Evolutionary conservation across 345 rosid species (phyloP), one percentile per base, ranked within the genome.

Genomic region (Angophora floribunda): DNA sequence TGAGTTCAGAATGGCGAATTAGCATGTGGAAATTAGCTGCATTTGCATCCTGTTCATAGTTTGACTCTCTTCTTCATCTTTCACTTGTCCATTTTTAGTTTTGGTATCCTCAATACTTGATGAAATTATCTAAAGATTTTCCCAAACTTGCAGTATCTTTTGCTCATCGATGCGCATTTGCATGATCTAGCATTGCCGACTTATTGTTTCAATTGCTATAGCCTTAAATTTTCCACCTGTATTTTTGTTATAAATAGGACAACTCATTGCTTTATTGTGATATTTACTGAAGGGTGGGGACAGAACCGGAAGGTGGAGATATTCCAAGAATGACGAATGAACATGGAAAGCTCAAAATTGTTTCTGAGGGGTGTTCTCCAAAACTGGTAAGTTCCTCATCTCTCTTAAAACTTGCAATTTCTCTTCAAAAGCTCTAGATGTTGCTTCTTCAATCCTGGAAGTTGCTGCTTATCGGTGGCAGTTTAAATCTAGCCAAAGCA

Each of bases 281-380:
- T 24, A 86, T 26, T 91, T 90, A 70, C 50, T 45, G 87, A 79
- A 98, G 99, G 93, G 95, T 96, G 97, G 95, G 97, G 99, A 88
- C 91, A 9, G 94, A 95, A 85, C 98, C 99, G 22, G 99, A 98
- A 91, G 93, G 90, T 86, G 93, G 90, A 90, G 89, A 87, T 88
- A 85, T 94, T 85, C 89, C 95, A 51, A 89, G 93, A 79, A 92
- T 89, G 70, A 57, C 55, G 26, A 70, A 90, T 9, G 93, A 91
- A 89, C 94, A 94, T 85, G 96, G 94, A 88, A 92, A 93, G 87
- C 89, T 93, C 70, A 91, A 92, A 88, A 87, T 96, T 90, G 91
- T 94, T 86, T 89, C 99, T 12, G 99, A 94, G 88, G 98, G 97
- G 30, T 97, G 99, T 90, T 93, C 91, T 85, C 94, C 94, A 47